phyloP scores from a whole-genome alignment of 2,329 filamentous ascomycete species.

The Botrytis elliptica region DNA sequence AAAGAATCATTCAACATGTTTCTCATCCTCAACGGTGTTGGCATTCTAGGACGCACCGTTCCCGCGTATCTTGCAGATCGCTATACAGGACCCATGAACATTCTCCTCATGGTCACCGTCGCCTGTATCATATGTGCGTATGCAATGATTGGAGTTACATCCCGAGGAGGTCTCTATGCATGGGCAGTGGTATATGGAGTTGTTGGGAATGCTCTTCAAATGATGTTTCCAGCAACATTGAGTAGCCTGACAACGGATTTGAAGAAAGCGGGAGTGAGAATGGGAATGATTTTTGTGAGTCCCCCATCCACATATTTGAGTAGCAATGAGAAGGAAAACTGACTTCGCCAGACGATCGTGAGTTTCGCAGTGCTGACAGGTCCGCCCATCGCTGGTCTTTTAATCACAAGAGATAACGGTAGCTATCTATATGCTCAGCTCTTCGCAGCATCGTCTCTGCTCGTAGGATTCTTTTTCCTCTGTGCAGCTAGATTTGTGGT shows the following conservation, averaged over 20 bases:
- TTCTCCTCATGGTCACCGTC: neutral
- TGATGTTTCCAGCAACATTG: neutral
- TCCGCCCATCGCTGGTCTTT: neutral
- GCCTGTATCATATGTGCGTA: neutral
- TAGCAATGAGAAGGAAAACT: neutral
- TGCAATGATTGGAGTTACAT: neutral
- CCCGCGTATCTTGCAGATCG: neutral
- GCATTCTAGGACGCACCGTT: neutral
- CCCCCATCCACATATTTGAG: neutral
- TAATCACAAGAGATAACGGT: neutral
- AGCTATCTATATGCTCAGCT: neutral
- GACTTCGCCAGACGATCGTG: neutral
- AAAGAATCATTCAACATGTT: neutral
- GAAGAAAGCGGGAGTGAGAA: neutral
- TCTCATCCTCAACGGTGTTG: neutral
- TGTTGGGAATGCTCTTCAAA: neutral
- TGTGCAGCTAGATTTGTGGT: neutral
- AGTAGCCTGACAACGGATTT: neutral
- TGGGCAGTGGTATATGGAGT: neutral
- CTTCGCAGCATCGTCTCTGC: neutral
- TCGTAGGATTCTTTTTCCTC: neutral
- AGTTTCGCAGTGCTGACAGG: neutral
- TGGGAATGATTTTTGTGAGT: neutral
- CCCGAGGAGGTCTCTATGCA: neutral
- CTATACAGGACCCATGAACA: neutral